Percentiles rank a stretch among this genome's conserved stretches.
These are phyloP conservation scores for Metarhizium sp. DNA, from an alignment of 2,329 filamentous ascomycete genomes.

Conservation along the genomic window DNA sequence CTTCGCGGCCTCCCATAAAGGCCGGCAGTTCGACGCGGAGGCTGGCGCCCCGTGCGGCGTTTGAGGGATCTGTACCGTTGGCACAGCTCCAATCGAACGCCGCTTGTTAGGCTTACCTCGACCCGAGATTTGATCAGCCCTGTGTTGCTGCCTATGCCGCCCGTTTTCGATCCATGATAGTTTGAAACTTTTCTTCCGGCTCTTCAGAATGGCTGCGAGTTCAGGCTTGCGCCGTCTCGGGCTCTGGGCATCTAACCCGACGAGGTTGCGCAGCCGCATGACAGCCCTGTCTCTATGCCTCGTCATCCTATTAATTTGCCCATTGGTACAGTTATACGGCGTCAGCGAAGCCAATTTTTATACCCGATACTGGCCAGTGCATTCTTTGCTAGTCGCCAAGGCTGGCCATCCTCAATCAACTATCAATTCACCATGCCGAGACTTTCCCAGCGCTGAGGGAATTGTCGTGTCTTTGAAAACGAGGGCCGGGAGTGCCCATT, in stretches of 20 bases:
- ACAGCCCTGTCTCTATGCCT: neutral
- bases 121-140: no score
- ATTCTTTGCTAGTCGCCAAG: conserved; percentile 13
- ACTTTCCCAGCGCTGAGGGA: conserved; percentile 32
- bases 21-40: no score
- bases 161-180: neutral
- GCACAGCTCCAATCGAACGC: no score
- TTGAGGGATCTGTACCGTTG: no score
- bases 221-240: neutral
- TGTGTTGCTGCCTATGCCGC: no score
- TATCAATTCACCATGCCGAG: conserved; percentile 27
- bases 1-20: no score
- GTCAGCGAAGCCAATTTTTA: neutral
- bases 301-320: neutral
- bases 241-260: neutral
- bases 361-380: conserved; percentile 24
- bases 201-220: neutral
- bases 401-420: conserved; percentile 25
- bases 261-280: neutral
- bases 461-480: conserved; percentile 49
- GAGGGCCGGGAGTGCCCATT: conserved; percentile 44
- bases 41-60: no score
- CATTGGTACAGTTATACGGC: neutral
- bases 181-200: neutral
- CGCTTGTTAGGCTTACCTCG: no score